phyloP scores from a whole-genome alignment of 805 yeast species.

The Saturnispora zaruensis region DNA sequence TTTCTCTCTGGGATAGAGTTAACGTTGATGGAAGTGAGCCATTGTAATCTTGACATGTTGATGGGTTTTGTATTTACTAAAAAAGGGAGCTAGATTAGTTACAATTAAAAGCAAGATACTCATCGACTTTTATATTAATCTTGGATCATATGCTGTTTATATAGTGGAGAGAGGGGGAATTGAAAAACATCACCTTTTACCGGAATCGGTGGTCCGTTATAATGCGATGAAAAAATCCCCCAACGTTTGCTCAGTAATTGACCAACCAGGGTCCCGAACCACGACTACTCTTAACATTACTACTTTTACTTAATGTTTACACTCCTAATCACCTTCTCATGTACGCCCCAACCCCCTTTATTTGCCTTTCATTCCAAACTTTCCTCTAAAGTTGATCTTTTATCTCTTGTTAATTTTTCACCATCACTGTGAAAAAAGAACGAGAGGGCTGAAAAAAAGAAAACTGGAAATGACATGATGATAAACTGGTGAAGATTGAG shows the following conservation, averaged over 20 bases:
- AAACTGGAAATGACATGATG: not conserved
- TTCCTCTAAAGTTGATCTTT: not conserved
- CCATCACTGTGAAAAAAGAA: not conserved
- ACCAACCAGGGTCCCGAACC: not conserved
- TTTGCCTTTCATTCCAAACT: not conserved
- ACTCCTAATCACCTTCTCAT: too few species aligned
- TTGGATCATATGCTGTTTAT: not conserved
- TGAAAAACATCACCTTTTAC: conserved; percentile 1
- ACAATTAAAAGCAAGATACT: not conserved
- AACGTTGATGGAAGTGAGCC: conserved; percentile 77
- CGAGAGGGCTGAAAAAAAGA: not conserved
- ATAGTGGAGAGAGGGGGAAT: not conserved
- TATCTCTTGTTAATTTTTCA: not conserved
- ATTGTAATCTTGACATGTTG: conserved; percentile 46
- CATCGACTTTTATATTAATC: not conserved
- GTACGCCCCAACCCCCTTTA: too few species aligned
- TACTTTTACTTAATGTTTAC: too few species aligned
- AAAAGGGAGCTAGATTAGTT: not conserved
- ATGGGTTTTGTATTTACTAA: not conserved
- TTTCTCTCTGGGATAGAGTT: conserved; percentile 66
- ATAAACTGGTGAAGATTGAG: too few species aligned
- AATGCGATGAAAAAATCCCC: not conserved
- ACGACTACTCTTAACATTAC: not conserved
- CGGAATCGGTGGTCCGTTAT: not conserved
- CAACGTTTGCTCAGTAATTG: not conserved